Conservation (phyloP, 495 filamentous ascomycete species). For the Penicillium arizonense region DNA sequence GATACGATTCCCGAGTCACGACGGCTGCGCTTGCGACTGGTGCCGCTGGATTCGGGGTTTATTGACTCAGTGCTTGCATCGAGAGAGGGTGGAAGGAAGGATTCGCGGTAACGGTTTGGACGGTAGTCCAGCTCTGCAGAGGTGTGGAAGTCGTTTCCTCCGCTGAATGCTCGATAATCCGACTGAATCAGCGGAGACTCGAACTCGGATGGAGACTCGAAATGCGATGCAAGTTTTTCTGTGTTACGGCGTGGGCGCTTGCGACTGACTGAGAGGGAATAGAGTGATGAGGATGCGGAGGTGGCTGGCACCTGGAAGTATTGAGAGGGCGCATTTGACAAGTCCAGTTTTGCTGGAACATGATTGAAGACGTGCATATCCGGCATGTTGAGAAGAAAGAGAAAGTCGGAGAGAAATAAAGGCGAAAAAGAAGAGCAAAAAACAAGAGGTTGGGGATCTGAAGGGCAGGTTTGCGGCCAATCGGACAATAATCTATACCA, state of each 20-base stretch:
- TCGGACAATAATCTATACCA: no score
- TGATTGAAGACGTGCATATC: slow-evolving; percentile 52
- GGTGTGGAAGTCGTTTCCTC: slow-evolving; percentile 47
- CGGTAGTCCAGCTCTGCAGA: slow-evolving; percentile 43
- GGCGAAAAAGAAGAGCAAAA: background rate
- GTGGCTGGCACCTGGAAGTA: slow-evolving; percentile 74
- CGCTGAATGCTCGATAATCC: slow-evolving; percentile 59
- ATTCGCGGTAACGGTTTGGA: slow-evolving; percentile 46
- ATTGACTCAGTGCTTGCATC: slow-evolving; percentile 32
- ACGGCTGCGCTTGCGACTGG: slow-evolving; percentile 41
- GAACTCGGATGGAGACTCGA: slow-evolving; percentile 22
- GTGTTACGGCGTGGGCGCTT: slow-evolving; percentile 42
- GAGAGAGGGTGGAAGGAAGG: slow-evolving; percentile 30
- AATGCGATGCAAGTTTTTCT: slow-evolving; percentile 25
- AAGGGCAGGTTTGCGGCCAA: no score
- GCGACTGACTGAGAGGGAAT: slow-evolving; percentile 55
- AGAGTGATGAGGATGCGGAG: slow-evolving; percentile 58
- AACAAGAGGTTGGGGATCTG: background rate
- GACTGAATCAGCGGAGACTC: slow-evolving; percentile 50
- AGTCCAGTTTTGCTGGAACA: slow-evolving; percentile 54
- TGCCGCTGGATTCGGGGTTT: slow-evolving; percentile 19
- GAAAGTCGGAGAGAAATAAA: slow-evolving; percentile 5
- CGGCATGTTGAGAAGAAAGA: slow-evolving; percentile 13
- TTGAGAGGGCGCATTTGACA: slow-evolving; percentile 52
- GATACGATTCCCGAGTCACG: slow-evolving; percentile 32